A percentile compares a stretch with the other conserved stretches of the same genome.
Conservation (phyloP, 2,329 filamentous ascomycete genomes). For the Orbilia blumenaviensis region DNA sequence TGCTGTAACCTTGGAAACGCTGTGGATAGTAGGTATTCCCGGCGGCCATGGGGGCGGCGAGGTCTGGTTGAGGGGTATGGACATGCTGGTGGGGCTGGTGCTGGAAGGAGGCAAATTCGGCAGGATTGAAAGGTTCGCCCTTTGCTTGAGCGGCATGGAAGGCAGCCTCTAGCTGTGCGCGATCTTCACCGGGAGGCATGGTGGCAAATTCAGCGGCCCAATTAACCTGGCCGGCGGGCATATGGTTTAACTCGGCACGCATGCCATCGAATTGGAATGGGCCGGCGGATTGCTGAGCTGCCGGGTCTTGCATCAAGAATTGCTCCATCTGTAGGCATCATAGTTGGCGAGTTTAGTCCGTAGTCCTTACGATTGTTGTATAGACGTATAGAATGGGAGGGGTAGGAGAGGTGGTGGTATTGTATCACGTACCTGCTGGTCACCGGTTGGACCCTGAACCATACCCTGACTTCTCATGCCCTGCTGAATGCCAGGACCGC, state of each 20-base stretch:
- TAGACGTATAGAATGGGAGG: not conserved
- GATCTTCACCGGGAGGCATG: slow-evolving; percentile 62
- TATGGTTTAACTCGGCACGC: slow-evolving; percentile 69
- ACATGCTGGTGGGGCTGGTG: slow-evolving; percentile 70
- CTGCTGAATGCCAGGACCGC: slow-evolving; percentile 64
- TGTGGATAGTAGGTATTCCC: slow-evolving; percentile 55
- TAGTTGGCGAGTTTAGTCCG: not conserved
- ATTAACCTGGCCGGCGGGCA: slow-evolving; percentile 64
- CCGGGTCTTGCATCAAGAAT: slow-evolving; percentile 81
- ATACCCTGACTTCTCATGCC: slow-evolving; percentile 50
- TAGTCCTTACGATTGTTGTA: no score
- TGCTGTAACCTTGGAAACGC: slow-evolving; percentile 57
- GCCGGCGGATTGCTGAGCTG: slow-evolving; percentile 63
- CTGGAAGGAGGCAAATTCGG: slow-evolving; percentile 88
- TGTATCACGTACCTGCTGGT: slow-evolving; percentile 55
- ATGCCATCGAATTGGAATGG: slow-evolving; percentile 75
- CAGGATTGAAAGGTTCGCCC: slow-evolving; percentile 74
- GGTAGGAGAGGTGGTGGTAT: no score
- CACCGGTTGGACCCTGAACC: slow-evolving; percentile 57
- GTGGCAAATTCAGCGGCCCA: slow-evolving; percentile 72
- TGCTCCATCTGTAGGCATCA: slow-evolving; percentile 59
- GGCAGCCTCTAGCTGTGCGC: slow-evolving; percentile 76
- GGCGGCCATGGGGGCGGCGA: slow-evolving; percentile 60
- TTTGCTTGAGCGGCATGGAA: slow-evolving; percentile 68
- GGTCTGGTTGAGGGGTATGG: slow-evolving; percentile 65